phyloP scores from a whole-genome alignment of 805 yeast species.

The Ogataea kodamae region DNA sequence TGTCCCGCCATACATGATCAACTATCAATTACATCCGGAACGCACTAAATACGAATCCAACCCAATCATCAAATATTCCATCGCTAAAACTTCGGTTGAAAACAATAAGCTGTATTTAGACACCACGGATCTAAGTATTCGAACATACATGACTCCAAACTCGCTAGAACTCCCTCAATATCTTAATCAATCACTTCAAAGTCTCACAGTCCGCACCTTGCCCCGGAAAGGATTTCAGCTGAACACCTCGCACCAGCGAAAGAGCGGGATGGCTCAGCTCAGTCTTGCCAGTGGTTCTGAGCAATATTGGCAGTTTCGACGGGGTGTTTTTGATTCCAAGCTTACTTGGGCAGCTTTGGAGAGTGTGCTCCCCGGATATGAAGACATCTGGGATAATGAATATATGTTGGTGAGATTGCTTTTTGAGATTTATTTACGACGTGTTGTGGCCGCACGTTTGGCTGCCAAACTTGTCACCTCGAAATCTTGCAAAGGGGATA shows the following conservation, averaged over 20 bases:
- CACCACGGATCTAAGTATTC: constrained; percentile 16
- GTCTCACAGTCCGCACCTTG: constrained; percentile 10
- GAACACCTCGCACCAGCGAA: constrained; percentile 13
- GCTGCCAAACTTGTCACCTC: constrained; percentile 26
- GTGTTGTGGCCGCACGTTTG: constrained; percentile 31
- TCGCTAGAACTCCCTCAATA: constrained; percentile 7
- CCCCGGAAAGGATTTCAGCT: constrained; percentile 7
- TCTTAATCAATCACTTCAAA: constrained; percentile 10
- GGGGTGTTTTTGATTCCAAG: constrained; percentile 15
- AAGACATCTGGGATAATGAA: constrained; percentile 24
- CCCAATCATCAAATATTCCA: constrained; percentile 22
- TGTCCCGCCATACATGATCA: constrained; percentile 19
- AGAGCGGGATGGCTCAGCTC: constrained; percentile 25
- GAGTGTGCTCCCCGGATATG: constrained; percentile 9
- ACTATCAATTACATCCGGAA: constrained; percentile 16
- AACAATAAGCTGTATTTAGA: constrained; percentile 14
- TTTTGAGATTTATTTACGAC: constrained; percentile 31
- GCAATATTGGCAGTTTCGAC: constrained; percentile 19
- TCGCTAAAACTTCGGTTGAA: constrained; percentile 14
- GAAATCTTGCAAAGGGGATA: constrained; percentile 20
- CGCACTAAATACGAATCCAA: constrained; percentile 17
- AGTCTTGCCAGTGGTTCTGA: constrained; percentile 30
- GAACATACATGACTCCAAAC: constrained; percentile 9
- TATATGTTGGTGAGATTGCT: constrained; percentile 26
- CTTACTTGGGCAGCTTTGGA: constrained; percentile 20